These are phyloP conservation scores for Metschnikowia anglica DNA, from an alignment of 805 yeast genomes.

Conservation along the genomic window DNA sequence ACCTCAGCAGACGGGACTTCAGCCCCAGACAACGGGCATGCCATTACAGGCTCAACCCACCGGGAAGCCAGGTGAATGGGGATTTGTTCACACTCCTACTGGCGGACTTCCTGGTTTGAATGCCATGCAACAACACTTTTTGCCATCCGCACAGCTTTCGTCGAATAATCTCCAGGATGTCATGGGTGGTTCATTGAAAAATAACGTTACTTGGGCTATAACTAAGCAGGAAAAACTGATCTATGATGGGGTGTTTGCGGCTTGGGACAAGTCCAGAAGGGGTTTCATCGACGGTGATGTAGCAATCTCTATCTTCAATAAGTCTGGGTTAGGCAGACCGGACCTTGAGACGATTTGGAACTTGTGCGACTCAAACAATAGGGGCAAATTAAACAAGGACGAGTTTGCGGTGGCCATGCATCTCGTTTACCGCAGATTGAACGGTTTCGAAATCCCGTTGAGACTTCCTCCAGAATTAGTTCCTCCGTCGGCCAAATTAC, in stretches of 20 bases:
- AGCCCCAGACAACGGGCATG: slow-evolving; percentile 13
- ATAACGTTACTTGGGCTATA: slow-evolving; percentile 76
- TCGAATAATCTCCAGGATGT: slow-evolving; percentile 40
- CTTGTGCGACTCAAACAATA: slow-evolving; percentile 75
- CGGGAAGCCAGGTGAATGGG: slow-evolving; percentile 80
- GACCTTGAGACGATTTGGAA: slow-evolving; percentile 93
- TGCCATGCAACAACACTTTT: slow-evolving; percentile 63
- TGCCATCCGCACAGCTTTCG: slow-evolving; percentile 49
- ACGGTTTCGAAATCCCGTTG: slow-evolving; percentile 82
- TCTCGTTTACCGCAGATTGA: slow-evolving; percentile 83
- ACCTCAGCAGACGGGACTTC: slow-evolving; percentile 27
- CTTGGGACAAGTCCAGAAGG: slow-evolving; percentile 70
- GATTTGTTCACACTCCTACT: slow-evolving; percentile 66
- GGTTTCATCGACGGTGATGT: slow-evolving; percentile 78
- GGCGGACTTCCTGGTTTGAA: slow-evolving; percentile 72
- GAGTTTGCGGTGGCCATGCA: slow-evolving; percentile 98
- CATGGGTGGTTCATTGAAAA: slow-evolving; percentile 43
- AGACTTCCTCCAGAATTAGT: slow-evolving; percentile 83
- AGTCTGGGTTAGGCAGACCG: slow-evolving; percentile 81
- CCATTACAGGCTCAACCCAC: slow-evolving; percentile 51
- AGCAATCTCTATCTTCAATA: slow-evolving; percentile 84
- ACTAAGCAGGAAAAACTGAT: slow-evolving; percentile 83
- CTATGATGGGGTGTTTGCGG: slow-evolving; percentile 82
- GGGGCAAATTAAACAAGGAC: slow-evolving; percentile 81
- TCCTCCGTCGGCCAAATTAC: slow-evolving; percentile 78